Conservation (phyloP, 2,329 filamentous ascomycete species). For the Alternaria triticina region DNA sequence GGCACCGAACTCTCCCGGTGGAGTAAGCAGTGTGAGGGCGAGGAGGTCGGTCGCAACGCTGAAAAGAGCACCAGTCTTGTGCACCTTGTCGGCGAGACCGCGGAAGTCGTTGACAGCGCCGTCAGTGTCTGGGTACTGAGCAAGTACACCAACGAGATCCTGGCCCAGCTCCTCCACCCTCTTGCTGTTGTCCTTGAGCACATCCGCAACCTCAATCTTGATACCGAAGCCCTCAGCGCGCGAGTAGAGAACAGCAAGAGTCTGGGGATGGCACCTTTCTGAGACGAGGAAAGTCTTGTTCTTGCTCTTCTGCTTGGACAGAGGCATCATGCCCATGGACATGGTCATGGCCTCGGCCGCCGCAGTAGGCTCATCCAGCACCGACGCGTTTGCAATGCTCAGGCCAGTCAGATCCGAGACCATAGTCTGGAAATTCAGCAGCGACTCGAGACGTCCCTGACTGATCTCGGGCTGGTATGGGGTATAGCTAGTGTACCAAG, state of each 20-base stretch:
- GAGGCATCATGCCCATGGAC: constrained; percentile 77
- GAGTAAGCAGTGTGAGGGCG: constrained; percentile 83
- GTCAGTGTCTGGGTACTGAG: constrained; percentile 93
- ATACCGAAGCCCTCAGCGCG: constrained; percentile 93
- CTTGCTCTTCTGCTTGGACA: constrained; percentile 72
- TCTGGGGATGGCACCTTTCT: constrained; percentile 82
- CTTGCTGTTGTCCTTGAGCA: constrained; percentile 69
- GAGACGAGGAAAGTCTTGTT: constrained; percentile 87
- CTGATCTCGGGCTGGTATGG: constrained; percentile 98
- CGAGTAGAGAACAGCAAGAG: constrained; percentile 80
- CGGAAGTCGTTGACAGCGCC: constrained; percentile 80
- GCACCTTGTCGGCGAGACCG: constrained; percentile 74
- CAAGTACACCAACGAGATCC: constrained; percentile 84
- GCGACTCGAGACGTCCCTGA: constrained; percentile 87
- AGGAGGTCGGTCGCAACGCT: constrained; percentile 89
- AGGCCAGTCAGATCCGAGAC: constrained; percentile 86
- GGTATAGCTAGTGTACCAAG: constrained; percentile 98
- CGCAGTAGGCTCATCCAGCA: constrained; percentile 89
- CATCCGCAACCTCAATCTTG: constrained; percentile 74
- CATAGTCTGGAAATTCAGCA: constrained; percentile 95
- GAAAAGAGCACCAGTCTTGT: constrained; percentile 78
- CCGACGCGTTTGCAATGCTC: constrained; percentile 86
- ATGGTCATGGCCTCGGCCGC: constrained; percentile 96
- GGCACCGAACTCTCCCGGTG: constrained; percentile 91
- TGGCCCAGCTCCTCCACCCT: constrained; percentile 76